These are phyloP conservation scores for Buxus sempervirens DNA, from an alignment of 164 flowering plant species.

Conservation along the genomic window DNA sequence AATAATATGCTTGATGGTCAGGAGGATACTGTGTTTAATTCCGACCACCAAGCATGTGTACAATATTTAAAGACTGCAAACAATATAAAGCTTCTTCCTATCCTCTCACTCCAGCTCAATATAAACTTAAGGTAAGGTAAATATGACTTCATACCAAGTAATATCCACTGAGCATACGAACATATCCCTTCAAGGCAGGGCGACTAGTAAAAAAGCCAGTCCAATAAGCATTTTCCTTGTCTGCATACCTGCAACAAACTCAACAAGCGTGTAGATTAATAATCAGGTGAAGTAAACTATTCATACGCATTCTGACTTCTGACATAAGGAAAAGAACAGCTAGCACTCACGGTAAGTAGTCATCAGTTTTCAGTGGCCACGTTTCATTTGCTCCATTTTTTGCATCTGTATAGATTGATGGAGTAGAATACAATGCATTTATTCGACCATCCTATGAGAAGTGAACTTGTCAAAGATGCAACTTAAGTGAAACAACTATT, in stretches of 20 bases:
- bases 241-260: constrained; percentile 71
- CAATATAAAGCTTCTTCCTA: background rate
- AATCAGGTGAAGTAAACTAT: constrained; percentile 1
- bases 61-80: background rate
- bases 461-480: background rate
- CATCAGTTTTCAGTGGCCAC: constrained; percentile 89
- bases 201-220: constrained; percentile 95
- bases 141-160: constrained; percentile 53
- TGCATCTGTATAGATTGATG: constrained; percentile 90
- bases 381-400: constrained; percentile 57
- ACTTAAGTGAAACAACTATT: background rate
- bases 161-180: constrained; percentile 79
- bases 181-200: constrained; percentile 80
- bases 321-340: background rate
- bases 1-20: background rate
- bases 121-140: background rate
- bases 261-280: background rate
- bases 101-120: background rate
- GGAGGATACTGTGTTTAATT: background rate
- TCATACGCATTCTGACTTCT: background rate
- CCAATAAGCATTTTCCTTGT: constrained; percentile 86
- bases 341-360: constrained; percentile 84
- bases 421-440: constrained; percentile 94
- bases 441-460: constrained; percentile 87
- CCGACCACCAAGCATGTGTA: background rate